Percentiles rank a stretch among this genome's conserved stretches.
phyloP scores from a whole-genome alignment of 2,329 filamentous ascomycete genomes.

The Monilinia fructigena region DNA sequence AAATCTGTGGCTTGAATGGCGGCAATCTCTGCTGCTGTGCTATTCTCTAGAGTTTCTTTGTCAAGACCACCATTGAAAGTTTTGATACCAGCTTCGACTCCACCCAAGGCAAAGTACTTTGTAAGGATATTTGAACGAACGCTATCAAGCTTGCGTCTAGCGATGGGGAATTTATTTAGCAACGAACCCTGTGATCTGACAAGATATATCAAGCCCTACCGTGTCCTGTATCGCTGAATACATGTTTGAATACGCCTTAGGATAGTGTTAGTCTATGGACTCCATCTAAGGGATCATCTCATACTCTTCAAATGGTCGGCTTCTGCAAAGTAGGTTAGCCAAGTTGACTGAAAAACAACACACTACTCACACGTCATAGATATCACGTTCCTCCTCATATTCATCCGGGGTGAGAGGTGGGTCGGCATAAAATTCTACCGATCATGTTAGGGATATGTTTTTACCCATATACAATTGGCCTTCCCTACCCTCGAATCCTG shows the following conservation, averaged over 20 bases:
- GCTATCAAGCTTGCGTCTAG: slow-evolving; percentile 68
- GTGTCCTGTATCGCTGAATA: slow-evolving; percentile 73
- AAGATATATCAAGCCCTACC: neutral
- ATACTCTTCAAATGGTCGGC: slow-evolving; percentile 58
- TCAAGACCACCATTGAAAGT: slow-evolving; percentile 62
- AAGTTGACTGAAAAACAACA: slow-evolving; percentile 30
- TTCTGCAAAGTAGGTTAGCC: slow-evolving; percentile 40
- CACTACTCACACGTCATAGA: slow-evolving; percentile 63
- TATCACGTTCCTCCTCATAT: slow-evolving; percentile 60
- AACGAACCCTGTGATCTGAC: neutral
- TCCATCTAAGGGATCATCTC: slow-evolving; percentile 27
- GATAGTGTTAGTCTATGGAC: slow-evolving; percentile 25
- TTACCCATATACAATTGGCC: neutral
- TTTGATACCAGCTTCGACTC: slow-evolving; percentile 63
- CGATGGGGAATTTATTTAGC: neutral
- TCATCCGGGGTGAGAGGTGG: slow-evolving; percentile 71
- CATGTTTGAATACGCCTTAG: slow-evolving; percentile 74
- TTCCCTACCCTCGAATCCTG: slow-evolving; percentile 65
- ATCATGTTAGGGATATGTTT: slow-evolving; percentile 25
- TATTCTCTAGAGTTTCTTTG: slow-evolving; percentile 57
- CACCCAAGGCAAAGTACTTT: slow-evolving; percentile 80
- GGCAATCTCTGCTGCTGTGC: slow-evolving; percentile 64
- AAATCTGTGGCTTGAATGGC: slow-evolving; percentile 62
- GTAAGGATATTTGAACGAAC: slow-evolving; percentile 65
- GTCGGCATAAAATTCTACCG: slow-evolving; percentile 71